Base-by-base conservation (phyloP, 2,329 filamentous ascomycete species). In the Aureobasidium sp. region DNA sequence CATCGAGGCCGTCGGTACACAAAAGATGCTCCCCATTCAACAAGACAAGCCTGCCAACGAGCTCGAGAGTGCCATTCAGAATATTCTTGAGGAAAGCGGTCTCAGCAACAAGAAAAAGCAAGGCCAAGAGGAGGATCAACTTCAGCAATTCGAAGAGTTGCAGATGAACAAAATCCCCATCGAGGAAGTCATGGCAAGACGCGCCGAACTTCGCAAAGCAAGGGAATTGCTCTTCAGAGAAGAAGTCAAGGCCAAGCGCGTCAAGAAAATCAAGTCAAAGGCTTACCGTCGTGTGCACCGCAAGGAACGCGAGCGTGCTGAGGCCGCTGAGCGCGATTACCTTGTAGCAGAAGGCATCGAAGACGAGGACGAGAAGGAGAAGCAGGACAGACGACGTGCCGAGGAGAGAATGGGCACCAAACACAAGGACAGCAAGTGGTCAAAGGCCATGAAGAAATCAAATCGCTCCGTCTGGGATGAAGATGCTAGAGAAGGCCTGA, bases 201-300 rank as follows among this genome's bases (percentile, higher is more conserved):
- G 84, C 53, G 82, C 84, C 42, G 83, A 90, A 64, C 79, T 91
- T 54, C 84, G 93, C 11, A 84, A 83, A 67, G 83, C 88, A 58
- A 79, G 93, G 60, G 91, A 97, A 63, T 72, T 95, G 6, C 79
- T 91, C 59, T 95, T 94, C 62, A 80, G 90, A 10, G 91, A 97
- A 70, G 86, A 94, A 64, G 84, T 90, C 38, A 85, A 90, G 54
- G 81, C 90, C 6, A 94, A 90, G 71, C 85, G 93, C 21, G 89
- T 98, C 71, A 95, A 96, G 74, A 97, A 97, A 75, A 98, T 98
- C 73, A 98, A 98, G 77, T 94, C 88, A 67, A 98, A 96, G 69
- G 81, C 90, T 0, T 98, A 95, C 67, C 87, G 91, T 53, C 85
- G 90, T 39, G 85, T 97, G 12, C 91, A 97, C 70, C 83, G 91